These are phyloP conservation scores for Nicotiana knightiana DNA, from an alignment of 257 asterid genomes.

Conservation along the genomic window DNA sequence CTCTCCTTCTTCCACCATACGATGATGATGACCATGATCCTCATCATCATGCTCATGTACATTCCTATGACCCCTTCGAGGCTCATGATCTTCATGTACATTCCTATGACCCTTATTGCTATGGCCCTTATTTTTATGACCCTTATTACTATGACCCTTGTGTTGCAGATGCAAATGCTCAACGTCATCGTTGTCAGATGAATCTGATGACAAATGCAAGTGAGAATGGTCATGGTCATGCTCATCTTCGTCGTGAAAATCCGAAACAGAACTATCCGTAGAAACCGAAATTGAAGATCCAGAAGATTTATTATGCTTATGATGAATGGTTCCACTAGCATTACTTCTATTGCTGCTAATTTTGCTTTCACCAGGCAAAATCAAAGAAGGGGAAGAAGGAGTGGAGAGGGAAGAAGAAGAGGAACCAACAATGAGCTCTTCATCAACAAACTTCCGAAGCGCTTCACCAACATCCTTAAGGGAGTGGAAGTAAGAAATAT, in stretches of 20 bases:
- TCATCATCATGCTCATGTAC: constrained; percentile 6
- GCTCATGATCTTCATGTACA: constrained; percentile 2
- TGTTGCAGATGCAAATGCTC: constrained; percentile 19
- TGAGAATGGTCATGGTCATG: constrained; percentile 50
- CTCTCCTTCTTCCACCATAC: neutral
- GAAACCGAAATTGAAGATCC: constrained; percentile 16
- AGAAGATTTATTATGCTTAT: constrained; percentile 7
- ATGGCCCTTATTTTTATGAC: too few relatives aligned
- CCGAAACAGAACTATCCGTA: neutral
- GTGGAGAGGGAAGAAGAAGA: constrained; percentile 48
- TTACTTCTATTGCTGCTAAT: neutral
- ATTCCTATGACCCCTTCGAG: neutral
- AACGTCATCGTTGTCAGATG: constrained; percentile 34
- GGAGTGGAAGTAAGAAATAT: constrained; percentile 70
- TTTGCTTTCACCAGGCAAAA: constrained; percentile 30
- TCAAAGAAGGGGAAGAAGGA: constrained; percentile 63
- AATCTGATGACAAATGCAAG: constrained; percentile 47
- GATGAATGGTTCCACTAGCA: neutral
- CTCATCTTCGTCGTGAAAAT: constrained; percentile 16
- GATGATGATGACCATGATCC: neutral
- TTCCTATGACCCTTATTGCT: neutral
- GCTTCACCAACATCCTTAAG: constrained; percentile 92
- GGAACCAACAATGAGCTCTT: constrained; percentile 53
- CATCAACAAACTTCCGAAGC: constrained; percentile 77
- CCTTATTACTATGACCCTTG: neutral